phyloP scores from a whole-genome alignment of 176 grass and related monocot genomes.

The Triticum urartu region DNA sequence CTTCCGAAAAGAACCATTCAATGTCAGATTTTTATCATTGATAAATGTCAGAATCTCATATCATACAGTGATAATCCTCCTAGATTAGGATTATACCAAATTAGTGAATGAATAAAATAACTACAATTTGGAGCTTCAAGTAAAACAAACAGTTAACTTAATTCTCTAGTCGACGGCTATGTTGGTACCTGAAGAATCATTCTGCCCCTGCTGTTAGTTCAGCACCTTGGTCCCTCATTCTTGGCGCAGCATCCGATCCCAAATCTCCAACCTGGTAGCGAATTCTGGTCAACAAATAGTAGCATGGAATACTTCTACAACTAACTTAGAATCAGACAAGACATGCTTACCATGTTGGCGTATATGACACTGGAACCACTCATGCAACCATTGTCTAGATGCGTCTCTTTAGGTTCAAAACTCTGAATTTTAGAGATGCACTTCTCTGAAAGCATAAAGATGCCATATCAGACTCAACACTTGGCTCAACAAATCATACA shows the following conservation, averaged over 20 bases:
- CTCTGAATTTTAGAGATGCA: constrained; percentile 83
- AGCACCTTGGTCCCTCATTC: too few species aligned
- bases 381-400: constrained; percentile 97
- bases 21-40: background rate
- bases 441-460: constrained; percentile 52
- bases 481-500: too few species aligned
- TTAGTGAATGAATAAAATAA: background rate
- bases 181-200: too few species aligned
- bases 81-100: background rate
- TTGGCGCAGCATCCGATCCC: constrained; percentile 43
- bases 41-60: background rate
- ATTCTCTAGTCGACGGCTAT: background rate
- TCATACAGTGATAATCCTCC: background rate
- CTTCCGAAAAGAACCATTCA: background rate
- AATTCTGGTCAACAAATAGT: background rate
- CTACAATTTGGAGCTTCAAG: background rate
- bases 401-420: constrained; percentile 76
- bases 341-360: constrained; percentile 68
- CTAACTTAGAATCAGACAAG: background rate
- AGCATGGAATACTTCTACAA: background rate
- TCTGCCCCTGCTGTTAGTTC: too few species aligned
- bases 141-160: background rate
- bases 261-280: constrained; percentile 71
- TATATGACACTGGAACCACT: constrained; percentile 96
- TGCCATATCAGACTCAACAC: too few species aligned